Percentiles rank a stretch among this genome's conserved stretches.
phyloP scores from a whole-genome alignment of 2,329 filamentous ascomycete genomes.

The Eutypa lata region DNA sequence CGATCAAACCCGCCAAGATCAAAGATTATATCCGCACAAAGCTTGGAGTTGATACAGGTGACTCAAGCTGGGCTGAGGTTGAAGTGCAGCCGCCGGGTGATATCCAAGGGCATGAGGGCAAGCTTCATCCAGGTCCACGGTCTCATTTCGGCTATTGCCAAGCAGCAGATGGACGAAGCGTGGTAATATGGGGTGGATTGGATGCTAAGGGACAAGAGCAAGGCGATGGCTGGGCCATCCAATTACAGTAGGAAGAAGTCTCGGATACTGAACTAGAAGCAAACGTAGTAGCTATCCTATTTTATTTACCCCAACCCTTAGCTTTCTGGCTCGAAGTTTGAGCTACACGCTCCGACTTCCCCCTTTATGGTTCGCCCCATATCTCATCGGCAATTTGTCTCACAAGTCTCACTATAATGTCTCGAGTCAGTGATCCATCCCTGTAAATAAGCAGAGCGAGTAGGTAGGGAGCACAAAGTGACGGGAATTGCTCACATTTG shows the following conservation, averaged over 20 bases:
- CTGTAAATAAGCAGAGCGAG: not conserved
- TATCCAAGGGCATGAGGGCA: constrained; percentile 37
- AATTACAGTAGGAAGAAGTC: constrained; percentile 4
- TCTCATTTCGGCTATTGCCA: constrained; percentile 37
- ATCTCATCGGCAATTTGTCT: constrained; percentile 70
- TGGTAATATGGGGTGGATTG: constrained; percentile 52
- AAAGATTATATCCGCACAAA: constrained; percentile 47
- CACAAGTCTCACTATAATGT: constrained; percentile 53
- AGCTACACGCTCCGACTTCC: too few relatives aligned
- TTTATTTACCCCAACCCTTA: too few relatives aligned
- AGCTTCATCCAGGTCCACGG: constrained; percentile 36
- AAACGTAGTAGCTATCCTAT: not conserved
- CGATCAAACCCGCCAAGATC: constrained; percentile 41
- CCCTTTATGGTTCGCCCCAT: constrained; percentile 50
- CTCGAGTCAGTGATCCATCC: not conserved
- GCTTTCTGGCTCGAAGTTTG: too few relatives aligned
- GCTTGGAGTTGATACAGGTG: constrained; percentile 41
- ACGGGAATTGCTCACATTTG: constrained; percentile 42
- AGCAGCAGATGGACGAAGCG: constrained; percentile 42
- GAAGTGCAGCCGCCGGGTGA: constrained; percentile 42
- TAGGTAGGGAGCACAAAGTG: not conserved
- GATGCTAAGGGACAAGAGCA: constrained; percentile 37
- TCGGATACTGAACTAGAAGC: not conserved
- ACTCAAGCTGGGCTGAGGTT: constrained; percentile 48
- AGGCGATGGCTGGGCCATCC: constrained; percentile 38